A percentile compares a stretch with the other conserved stretches of the same genome.
These are phyloP conservation scores for Solanum pimpinellifolium DNA, from an alignment of 257 asterid species.

Conservation along the genomic window DNA sequence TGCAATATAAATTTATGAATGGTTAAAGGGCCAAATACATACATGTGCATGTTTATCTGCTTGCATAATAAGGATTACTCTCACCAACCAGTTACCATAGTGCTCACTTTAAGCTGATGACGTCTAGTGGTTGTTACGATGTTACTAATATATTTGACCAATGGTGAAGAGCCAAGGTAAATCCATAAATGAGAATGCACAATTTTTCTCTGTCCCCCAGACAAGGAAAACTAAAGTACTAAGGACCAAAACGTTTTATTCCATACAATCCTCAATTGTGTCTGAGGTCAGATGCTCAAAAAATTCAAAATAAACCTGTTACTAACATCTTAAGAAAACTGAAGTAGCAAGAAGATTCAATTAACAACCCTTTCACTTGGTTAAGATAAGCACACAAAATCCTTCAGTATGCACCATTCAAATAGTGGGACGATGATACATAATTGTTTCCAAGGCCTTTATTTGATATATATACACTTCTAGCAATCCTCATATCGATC, in stretches of 20 bases:
- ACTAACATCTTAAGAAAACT: background rate
- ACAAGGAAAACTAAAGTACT: background rate
- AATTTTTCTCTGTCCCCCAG: background rate
- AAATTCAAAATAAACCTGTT: background rate
- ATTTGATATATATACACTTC: background rate
- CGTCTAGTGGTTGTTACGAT: background rate
- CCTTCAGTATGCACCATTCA: background rate
- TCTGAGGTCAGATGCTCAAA: background rate
- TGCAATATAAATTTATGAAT: background rate
- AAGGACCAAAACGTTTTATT: background rate
- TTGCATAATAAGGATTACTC: background rate
- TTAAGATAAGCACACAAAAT: background rate
- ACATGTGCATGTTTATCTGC: background rate
- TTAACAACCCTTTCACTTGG: background rate
- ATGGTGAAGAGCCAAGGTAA: background rate
- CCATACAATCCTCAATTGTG: background rate
- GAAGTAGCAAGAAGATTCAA: background rate
- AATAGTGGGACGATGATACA: background rate
- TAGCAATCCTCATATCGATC: background rate
- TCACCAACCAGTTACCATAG: background rate
- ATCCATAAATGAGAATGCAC: background rate
- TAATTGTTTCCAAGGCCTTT: background rate
- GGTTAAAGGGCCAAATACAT: background rate
- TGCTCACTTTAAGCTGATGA: background rate
- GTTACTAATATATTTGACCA: background rate